A percentile compares a stretch with the other conserved stretches of the same genome.
These are phyloP conservation scores for Tricholoma bakamatsutake DNA, from an alignment of 768 basidiomycete genomes.

Conservation along the genomic window DNA sequence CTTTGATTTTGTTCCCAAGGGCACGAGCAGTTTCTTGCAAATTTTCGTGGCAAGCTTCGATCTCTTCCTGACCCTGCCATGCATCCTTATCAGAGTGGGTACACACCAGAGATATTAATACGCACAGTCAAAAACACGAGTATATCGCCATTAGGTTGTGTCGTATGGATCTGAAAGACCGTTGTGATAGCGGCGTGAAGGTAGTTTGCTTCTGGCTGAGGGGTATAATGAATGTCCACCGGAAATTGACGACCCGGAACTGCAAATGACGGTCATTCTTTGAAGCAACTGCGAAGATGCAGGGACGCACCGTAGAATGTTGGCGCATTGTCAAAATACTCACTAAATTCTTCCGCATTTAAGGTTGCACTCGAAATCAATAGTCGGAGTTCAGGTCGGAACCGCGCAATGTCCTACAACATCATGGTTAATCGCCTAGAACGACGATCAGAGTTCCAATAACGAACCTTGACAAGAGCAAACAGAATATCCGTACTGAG, in stretches of 20 bases:
- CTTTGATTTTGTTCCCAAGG: conserved; percentile 91
- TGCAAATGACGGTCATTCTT: conserved; percentile 24
- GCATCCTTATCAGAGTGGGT: not conserved
- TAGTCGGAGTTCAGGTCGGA: conserved; percentile 88
- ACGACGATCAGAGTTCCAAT: conserved; percentile 14
- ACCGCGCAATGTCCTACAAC: conserved; percentile 89
- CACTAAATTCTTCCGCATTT: conserved; percentile 97
- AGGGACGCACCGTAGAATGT: conserved; percentile 75
- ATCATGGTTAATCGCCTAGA: conserved; percentile 22
- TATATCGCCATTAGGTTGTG: conserved; percentile 96
- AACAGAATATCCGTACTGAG: conserved; percentile 98
- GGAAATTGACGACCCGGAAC: conserved; percentile 97
- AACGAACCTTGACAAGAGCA: conserved; percentile 93
- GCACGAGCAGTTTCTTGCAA: conserved; percentile 92
- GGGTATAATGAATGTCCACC: conserved; percentile 98
- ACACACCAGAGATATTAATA: conserved; percentile 4
- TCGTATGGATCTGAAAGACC: conserved; percentile 98
- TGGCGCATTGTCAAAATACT: conserved; percentile 95
- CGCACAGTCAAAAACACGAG: conserved; percentile 92
- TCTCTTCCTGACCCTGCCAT: conserved; percentile 92
- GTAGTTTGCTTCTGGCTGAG: conserved; percentile 98
- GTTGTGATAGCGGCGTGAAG: conserved; percentile 98
- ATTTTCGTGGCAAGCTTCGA: conserved; percentile 95
- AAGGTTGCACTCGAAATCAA: conserved; percentile 96
- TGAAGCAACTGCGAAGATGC: not conserved